A percentile compares a stretch with the other conserved stretches of the same genome.
Conservation (phyloP, 805 yeast species). For the Saccharomycopsis sp. region DNA sequence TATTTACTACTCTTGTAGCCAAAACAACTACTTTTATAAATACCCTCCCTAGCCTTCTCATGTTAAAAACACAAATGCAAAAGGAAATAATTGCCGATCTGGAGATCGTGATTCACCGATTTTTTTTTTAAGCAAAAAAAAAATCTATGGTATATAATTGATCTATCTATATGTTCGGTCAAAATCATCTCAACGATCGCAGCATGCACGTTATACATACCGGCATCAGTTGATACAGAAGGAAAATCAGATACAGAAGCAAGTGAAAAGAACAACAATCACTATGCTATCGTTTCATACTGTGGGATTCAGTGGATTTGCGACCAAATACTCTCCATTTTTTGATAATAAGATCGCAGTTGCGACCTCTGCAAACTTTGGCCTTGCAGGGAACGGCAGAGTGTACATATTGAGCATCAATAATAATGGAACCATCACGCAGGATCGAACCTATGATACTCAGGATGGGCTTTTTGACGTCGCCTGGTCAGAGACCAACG, state of each 20-base stretch:
- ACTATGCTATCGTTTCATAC: conserved; percentile 77
- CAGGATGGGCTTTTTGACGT: conserved; percentile 89
- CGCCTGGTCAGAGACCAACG: conserved; percentile 88
- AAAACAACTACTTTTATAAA: too few species aligned
- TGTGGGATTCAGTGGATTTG: conserved; percentile 78
- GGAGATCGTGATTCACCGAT: neutral
- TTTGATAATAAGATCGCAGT: conserved; percentile 86
- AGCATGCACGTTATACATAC: too few species aligned
- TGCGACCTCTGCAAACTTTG: conserved; percentile 87
- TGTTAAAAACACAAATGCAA: too few species aligned
- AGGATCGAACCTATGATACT: conserved; percentile 65
- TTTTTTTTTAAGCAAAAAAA: neutral
- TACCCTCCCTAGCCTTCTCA: too few species aligned
- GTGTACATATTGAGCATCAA: conserved; percentile 63
- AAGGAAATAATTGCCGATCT: neutral
- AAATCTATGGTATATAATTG: neutral
- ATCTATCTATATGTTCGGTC: too few species aligned
- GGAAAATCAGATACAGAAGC: too few species aligned
- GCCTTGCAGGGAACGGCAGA: conserved; percentile 90
- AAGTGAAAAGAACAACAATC: too few species aligned
- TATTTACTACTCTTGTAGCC: too few species aligned
- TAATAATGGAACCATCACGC: conserved; percentile 53
- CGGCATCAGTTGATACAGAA: too few species aligned
- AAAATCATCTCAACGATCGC: too few species aligned
- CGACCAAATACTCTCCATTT: conserved; percentile 85